A percentile compares a stretch with the other conserved stretches of the same genome.
These are phyloP conservation scores for Pueraria montana DNA, from an alignment of 306 rosid genomes.

Conservation along the genomic window DNA sequence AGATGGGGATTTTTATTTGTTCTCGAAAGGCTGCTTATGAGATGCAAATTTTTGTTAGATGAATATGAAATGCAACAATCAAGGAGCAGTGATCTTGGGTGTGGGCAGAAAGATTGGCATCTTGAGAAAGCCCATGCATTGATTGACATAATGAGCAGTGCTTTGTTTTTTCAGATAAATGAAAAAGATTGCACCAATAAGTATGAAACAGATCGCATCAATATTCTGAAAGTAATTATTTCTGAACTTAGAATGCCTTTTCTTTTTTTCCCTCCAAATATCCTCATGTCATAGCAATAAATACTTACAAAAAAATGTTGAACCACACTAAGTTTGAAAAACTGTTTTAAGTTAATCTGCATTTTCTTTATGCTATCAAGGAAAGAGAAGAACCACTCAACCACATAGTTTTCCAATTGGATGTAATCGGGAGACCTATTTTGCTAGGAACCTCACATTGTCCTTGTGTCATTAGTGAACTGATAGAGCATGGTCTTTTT, in stretches of 20 bases:
- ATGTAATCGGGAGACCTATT: slow-evolving; percentile 4
- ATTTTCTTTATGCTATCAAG: slow-evolving; percentile 23
- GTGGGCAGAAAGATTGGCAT: slow-evolving; percentile 60
- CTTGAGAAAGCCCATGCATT: slow-evolving; percentile 90
- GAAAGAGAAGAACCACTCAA: slow-evolving; percentile 16
- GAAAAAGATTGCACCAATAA: slow-evolving; percentile 86
- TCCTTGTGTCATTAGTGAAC: not conserved
- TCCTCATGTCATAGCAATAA: not conserved
- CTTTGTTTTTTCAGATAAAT: slow-evolving; percentile 74
- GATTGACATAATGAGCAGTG: slow-evolving; percentile 88
- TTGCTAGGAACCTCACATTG: slow-evolving; percentile 23
- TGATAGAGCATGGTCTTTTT: slow-evolving; percentile 20
- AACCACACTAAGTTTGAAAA: slow-evolving; percentile 14
- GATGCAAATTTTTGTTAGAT: slow-evolving; percentile 90
- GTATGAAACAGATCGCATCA: slow-evolving; percentile 82
- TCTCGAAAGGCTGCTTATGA: slow-evolving; percentile 91
- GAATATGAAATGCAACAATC: slow-evolving; percentile 71
- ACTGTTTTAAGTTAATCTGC: slow-evolving; percentile 27
- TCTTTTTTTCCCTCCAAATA: slow-evolving; percentile 2
- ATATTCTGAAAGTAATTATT: slow-evolving; percentile 89
- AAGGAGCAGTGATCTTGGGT: slow-evolving; percentile 56
- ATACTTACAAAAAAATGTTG: slow-evolving; percentile 3
- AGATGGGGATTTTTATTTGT: slow-evolving; percentile 92
- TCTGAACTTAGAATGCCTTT: slow-evolving; percentile 40
- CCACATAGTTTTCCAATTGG: slow-evolving; percentile 6